Conservation (phyloP, 2,329 filamentous ascomycete species). For the Sporothrix euskadiensis region DNA sequence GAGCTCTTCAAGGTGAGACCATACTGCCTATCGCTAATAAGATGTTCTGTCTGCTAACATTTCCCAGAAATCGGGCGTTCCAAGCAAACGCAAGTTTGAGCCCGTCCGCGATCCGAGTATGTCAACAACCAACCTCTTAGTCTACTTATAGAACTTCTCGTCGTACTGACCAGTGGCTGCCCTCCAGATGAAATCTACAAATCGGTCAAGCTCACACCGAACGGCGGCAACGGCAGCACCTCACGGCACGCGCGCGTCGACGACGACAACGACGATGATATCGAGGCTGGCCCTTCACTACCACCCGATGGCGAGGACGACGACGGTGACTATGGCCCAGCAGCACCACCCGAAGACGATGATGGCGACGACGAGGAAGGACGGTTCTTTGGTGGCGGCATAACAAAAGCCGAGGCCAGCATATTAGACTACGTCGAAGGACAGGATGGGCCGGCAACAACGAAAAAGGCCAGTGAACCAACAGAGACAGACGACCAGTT, state of each 20-base stretch:
- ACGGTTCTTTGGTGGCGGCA: constrained; percentile 91
- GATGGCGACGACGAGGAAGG: constrained; percentile 79
- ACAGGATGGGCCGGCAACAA: constrained; percentile 47
- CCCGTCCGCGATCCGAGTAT: constrained; percentile 62
- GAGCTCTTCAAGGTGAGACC: constrained; percentile 57
- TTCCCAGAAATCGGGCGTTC: constrained; percentile 46
- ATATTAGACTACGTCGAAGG: constrained; percentile 84
- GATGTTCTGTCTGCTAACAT: neutral
- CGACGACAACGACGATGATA: constrained; percentile 47
- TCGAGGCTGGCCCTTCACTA: constrained; percentile 53
- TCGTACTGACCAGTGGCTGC: neutral
- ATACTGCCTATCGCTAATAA: too few species aligned
- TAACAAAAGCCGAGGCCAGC: constrained; percentile 76
- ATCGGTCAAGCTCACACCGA: constrained; percentile 54
- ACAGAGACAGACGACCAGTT: constrained; percentile 49
- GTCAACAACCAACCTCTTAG: constrained; percentile 34
- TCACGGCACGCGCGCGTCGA: constrained; percentile 51
- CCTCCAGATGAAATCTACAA: constrained; percentile 63
- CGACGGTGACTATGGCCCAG: constrained; percentile 53
- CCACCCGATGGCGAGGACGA: constrained; percentile 48
- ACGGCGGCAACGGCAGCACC: constrained; percentile 40
- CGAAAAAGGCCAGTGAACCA: too few species aligned
- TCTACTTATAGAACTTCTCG: constrained; percentile 34
- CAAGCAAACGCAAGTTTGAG: constrained; percentile 65
- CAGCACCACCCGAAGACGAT: constrained; percentile 50